Conservation (phyloP, 1,284 basidiomycete genomes). For the Naganishia albida region DNA sequence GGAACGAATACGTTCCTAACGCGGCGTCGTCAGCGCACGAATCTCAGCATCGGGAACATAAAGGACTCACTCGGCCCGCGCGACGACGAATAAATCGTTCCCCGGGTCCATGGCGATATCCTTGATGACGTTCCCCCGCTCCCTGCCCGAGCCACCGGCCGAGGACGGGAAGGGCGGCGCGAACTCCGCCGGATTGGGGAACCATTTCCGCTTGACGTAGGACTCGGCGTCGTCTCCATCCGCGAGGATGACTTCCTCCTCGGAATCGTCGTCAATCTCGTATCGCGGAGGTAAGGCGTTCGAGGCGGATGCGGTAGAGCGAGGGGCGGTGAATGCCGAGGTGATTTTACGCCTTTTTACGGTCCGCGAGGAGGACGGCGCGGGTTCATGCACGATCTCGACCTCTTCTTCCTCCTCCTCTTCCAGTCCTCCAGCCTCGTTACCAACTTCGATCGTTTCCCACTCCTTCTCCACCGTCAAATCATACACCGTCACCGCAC, state of each 20-base stretch:
- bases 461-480: slow-evolving; percentile 38
- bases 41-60: neutral
- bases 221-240: slow-evolving; percentile 34
- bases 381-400: slow-evolving; percentile 32
- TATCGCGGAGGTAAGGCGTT: slow-evolving; percentile 32
- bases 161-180: neutral
- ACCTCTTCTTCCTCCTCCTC: slow-evolving; percentile 30
- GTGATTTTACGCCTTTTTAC: slow-evolving; percentile 2
- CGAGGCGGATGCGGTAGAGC: neutral
- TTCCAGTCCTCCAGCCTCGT: slow-evolving; percentile 28
- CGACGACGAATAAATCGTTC: slow-evolving; percentile 49
- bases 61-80: slow-evolving; percentile 44
- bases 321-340: slow-evolving; percentile 1
- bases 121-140: slow-evolving; percentile 34
- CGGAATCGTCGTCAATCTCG: slow-evolving; percentile 48
- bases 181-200: slow-evolving; percentile 40
- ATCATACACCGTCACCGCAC: slow-evolving; percentile 39
- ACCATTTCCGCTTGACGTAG: slow-evolving; percentile 38
- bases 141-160: neutral
- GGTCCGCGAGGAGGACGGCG: neutral
- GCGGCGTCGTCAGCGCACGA: neutral
- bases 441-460: slow-evolving; percentile 41
- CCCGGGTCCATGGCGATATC: slow-evolving; percentile 54
- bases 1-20: neutral
- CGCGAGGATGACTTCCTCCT: slow-evolving; percentile 37